phyloP scores from a whole-genome alignment of 83 land plant genomes.

The Diphasiastrum complanatum region DNA sequence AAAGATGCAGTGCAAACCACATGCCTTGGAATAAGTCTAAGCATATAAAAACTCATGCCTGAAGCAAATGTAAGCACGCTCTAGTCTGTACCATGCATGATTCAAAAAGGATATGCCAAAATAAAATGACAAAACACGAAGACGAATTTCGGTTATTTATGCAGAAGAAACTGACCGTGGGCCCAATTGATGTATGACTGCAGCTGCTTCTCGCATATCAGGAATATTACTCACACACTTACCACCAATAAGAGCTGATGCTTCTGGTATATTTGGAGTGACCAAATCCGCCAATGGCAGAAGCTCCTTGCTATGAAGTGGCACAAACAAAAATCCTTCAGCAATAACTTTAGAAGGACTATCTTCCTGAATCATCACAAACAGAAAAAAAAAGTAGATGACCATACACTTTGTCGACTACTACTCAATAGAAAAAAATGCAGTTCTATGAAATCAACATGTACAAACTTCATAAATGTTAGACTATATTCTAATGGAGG shows the following conservation, averaged over 20 bases:
- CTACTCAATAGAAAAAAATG: too few species aligned
- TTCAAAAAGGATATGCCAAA: not conserved
- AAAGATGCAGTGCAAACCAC: too few species aligned
- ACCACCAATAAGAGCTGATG: constrained; percentile 70
- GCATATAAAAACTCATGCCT: not conserved
- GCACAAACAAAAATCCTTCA: too few species aligned
- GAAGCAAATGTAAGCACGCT: not conserved
- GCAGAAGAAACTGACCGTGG: constrained; percentile 44
- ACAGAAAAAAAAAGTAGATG: too few species aligned
- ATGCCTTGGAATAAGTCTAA: not conserved
- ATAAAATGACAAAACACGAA: not conserved
- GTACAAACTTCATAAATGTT: too few species aligned
- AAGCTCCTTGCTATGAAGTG: constrained; percentile 69
- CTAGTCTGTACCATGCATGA: not conserved
- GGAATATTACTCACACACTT: constrained; percentile 37
- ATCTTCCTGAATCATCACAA: too few species aligned
- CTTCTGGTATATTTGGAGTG: constrained; percentile 87
- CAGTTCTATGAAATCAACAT: too few species aligned
- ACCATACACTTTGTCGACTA: too few species aligned
- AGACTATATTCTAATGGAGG: too few species aligned
- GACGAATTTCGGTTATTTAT: not conserved
- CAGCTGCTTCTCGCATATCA: constrained; percentile 85
- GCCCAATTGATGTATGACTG: constrained; percentile 57
- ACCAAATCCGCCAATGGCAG: constrained; percentile 77
- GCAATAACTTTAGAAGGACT: too few species aligned